Evolutionary conservation across 306 rosid genomes (phyloP), one percentile per base, ranked within the genome.

Genomic region (Herpetospermum pedunculosum): DNA sequence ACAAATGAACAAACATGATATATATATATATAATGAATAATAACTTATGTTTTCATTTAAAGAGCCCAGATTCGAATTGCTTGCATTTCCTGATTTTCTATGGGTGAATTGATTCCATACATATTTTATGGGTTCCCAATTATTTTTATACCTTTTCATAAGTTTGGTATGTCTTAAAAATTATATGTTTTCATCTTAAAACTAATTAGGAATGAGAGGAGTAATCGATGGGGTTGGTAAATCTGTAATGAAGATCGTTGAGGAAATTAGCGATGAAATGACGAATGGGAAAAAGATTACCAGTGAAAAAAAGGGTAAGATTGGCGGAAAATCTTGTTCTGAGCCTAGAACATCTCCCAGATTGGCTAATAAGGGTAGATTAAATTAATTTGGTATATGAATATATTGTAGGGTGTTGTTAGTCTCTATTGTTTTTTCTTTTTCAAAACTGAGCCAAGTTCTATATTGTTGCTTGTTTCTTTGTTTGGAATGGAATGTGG

Each of bases 321-420:
- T 6, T 10, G 58, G 26, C 19, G 72, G 38, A 0, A 81, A 48
- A 16, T 65, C 84, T 25, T 84, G 2, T 0, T 81, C 50, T 64
- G 55, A 82, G 76, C 74, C 38, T 46, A 86, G 96, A 53, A 74
- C 75, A 26, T 90, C 90, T 0, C 92, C 97, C 0, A 87, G 97
- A 78, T 81, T 92, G 80, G 76, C 80, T 0, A 84, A 84, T 0
- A 85, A 85, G 74, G 78, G 74, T 18, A 26, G 46, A 0, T 76
- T 64, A 6, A 72, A 41, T 78, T 85, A 81, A 78, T 4, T 1
- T 2, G 30, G 62, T 78, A 54, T 23, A 29, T 15, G 28, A 49
- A 6, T 9, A 71, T 49, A 48, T 46, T 48, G 14, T 19, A 49
- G n/a, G 32, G 43, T 3, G 9, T 71, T 30, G 1, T 18, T 18